Base-by-base conservation (phyloP, 352 stramenopile species). In the Phytophthora europaea region DNA sequence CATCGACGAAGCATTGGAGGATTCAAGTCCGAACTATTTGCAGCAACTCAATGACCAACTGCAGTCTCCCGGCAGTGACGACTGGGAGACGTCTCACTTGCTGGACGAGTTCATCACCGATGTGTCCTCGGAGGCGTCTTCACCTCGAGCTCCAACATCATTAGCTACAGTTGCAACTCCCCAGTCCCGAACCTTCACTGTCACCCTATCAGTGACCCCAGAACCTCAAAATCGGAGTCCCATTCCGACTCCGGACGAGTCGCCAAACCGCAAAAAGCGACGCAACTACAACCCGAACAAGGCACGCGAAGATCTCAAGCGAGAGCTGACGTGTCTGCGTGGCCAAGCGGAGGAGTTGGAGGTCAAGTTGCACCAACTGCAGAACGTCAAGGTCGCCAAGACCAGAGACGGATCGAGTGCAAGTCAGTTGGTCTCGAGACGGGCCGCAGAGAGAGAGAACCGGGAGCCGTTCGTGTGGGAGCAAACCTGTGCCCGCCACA, bases 251-350 rank as follows among this genome's bases (percentile, higher is more conserved):
- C 20, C 31, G 6, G 52, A 4, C 16, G 16, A 65, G 59, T 23
- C 59, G 8, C 2, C n/a, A 9, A 31, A n/a, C 20, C 20, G 34
- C 51, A 71, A 65, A 36, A 75, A 61, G 43, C 51, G 38, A 15
- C 72, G 60, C 40, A 72, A 50, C 20, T 76, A 69, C 50, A 78
- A 81, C 57, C 70, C 74, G 6, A 81, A 78, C 61, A 78, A 78
- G 28, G 74, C 74, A 33, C 65, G 74, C 0, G 65, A 78, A 4
- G 70, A 76, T 4, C 70, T 75, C 36, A 68, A 67, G 33, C 59
- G 40, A 10, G 74, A 78, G 61, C 52, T 78, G 20, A 50, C 57
- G n/a, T 64, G 70, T 31, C 61, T 81, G 4, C 74, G 74, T 7
- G 38, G 22, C 34, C 57, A 78, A 31, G 65, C 62, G 34, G 18